Evolutionary conservation across 2,329 filamentous ascomycete genomes (phyloP), one percentile per base, ranked within the genome.

Genomic region (Parastagonospora avenae): DNA sequence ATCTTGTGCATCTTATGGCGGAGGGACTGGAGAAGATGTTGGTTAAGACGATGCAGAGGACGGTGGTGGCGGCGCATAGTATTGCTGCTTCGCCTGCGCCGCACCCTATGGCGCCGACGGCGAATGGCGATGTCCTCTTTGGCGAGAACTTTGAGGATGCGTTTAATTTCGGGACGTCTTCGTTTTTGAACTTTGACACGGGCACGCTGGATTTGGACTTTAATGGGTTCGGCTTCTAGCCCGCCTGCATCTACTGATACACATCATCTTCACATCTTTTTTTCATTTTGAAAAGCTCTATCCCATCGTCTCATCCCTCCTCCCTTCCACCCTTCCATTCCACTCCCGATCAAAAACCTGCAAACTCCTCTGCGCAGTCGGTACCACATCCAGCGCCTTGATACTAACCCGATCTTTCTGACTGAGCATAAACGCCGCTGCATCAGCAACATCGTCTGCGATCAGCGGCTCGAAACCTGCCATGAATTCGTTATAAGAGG

Each of bases 301-400:
- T 32, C 45, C 29, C 46, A 49, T 49, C 7, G 27, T 43, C 32
- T 57, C 52, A 5, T 31, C 31, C 2, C 38, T 29, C 30, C 57
- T 50, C 2, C 35, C 41, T 29, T 48, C 35, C 8, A 30, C 46
- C 19, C 64, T 41, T 15, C 39, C 28, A 40, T 70, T 73, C 72
- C 70, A 74, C n/a, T 58, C 48, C 27, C 68, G 60, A 57, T 75
- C 72, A 46, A 75, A 71, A 2, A 74, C 71, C 40, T 60, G 60
- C 48, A 76, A 52, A 48, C 67, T 73, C 29, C 74, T 61, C 53
- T 76, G 73, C 33, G 72, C 69, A 32, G 74, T 78, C 4, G 78
- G 76, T 27, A 81, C 76, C 14, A 79, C 70, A 66, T 80, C 78
- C 44, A 81, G 41, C 2, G 77, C 77, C 64, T 80, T 80, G 2